Evolutionary conservation across 2,329 filamentous ascomycete species (phyloP).

Genomic region (Aspergillus tubingensis): DNA sequence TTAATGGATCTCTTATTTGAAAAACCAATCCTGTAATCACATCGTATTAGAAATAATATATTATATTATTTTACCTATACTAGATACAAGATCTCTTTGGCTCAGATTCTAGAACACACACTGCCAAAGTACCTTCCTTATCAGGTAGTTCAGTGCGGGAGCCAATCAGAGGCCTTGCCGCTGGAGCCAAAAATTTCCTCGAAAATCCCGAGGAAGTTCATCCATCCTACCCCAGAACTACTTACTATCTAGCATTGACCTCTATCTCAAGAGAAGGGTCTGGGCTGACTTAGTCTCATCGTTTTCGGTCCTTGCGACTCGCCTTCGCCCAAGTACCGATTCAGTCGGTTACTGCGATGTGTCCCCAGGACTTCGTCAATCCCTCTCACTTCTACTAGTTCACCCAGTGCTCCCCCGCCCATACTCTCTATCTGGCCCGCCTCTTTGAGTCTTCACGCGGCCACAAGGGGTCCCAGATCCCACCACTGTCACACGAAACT

Average conservation of each 20-base stretch:
- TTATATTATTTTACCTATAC: too few species aligned
- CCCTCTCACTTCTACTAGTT: background rate
- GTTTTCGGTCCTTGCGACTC: background rate
- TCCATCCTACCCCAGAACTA: background rate
- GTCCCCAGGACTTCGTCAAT: background rate
- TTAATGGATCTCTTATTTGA: too few species aligned
- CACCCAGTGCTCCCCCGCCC: conserved; percentile 4
- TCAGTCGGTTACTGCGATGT: background rate
- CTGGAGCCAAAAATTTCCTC: background rate
- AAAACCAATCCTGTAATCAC: too few species aligned
- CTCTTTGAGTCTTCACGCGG: background rate
- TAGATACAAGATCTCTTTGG: too few species aligned
- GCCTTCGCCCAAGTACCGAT: background rate
- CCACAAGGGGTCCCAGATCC: background rate
- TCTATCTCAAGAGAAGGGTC: background rate
- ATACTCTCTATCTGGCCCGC: conserved; percentile 2
- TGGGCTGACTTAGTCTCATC: background rate
- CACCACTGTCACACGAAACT: too few species aligned
- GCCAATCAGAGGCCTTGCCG: conserved; percentile 5
- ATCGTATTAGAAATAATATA: too few species aligned
- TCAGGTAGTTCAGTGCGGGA: background rate
- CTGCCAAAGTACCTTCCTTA: background rate
- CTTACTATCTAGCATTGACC: background rate
- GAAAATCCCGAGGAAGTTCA: background rate
- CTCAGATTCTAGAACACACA: too few species aligned